Evolutionary conservation across 371 early-diverging fungal genomes (phyloP).

Genomic region (Mortierella sp.): DNA sequence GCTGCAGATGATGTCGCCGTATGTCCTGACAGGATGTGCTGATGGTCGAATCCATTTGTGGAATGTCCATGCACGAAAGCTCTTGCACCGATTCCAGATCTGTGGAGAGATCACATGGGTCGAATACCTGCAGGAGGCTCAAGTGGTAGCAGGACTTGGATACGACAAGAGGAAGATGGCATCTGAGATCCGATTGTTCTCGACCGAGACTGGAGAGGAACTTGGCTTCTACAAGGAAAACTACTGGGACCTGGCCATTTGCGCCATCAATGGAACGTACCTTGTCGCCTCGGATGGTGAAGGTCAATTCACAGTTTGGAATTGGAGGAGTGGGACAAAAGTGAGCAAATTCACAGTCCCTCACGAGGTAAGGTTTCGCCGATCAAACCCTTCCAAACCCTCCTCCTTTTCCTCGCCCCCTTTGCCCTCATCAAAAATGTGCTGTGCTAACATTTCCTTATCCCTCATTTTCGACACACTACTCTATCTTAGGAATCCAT

Average conservation of each 20-base stretch:
- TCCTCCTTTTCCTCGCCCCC: no score
- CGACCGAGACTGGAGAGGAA: slow-evolving; percentile 45
- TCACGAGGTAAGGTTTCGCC: slow-evolving; percentile 23
- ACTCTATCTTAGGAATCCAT: slow-evolving; percentile 28
- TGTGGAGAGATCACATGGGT: slow-evolving; percentile 52
- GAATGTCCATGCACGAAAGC: slow-evolving; percentile 29
- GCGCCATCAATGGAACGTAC: slow-evolving; percentile 40
- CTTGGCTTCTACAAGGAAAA: slow-evolving; percentile 40
- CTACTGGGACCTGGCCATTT: slow-evolving; percentile 52
- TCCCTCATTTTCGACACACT: neutral
- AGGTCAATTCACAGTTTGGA: slow-evolving; percentile 42
- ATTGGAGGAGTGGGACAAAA: slow-evolving; percentile 41
- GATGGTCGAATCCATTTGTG: slow-evolving; percentile 49
- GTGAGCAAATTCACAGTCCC: slow-evolving; percentile 41
- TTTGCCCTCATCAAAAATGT: no score
- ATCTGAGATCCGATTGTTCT: slow-evolving; percentile 53
- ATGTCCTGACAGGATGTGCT: slow-evolving; percentile 48
- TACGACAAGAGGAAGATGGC: slow-evolving; percentile 33
- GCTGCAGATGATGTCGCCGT: slow-evolving; percentile 48
- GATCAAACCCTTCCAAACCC: no score
- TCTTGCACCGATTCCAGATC: slow-evolving; percentile 46
- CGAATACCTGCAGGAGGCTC: slow-evolving; percentile 43
- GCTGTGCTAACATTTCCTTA: no score
- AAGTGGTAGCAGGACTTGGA: slow-evolving; percentile 45
- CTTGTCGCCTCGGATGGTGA: slow-evolving; percentile 46